Base-by-base conservation (phyloP, 2,329 filamentous ascomycete genomes). In the Alternaria sp. region DNA sequence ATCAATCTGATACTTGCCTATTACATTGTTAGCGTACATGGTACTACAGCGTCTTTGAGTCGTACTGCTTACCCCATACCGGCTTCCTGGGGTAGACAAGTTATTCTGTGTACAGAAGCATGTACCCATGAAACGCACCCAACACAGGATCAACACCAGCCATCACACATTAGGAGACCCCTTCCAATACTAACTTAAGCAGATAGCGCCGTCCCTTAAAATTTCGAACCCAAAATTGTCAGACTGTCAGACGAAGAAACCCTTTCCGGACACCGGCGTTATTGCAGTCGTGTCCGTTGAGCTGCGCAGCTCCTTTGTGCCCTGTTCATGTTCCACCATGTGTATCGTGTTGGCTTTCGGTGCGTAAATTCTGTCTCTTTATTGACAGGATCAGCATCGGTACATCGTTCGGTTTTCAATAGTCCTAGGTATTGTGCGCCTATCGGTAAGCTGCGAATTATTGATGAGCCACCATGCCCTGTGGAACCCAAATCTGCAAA, bases 1-100 rank as follows among this genome's bases (percentile, higher is more conserved):
- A 62, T 45, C 53, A 62, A 13, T 54, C 50, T 37, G 53, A 17
- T 21, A 55, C 45, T 31, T 55, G 50, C 6, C 40, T 60, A 9
- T 21, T 1, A 5, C 14, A 17, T 14, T 28, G 9, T 52, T 24
- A 52, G 50, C 39, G 23, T 21, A 23, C 24, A 21, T 23, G 24
- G 1, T 41, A 26, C 23, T 41, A 23, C 23, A 41, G 39, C 21
- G 39, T 41, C 23, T 41, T 6, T 5, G 39, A 23, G 24, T 41
- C 10, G 39, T 26, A 26, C 23, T 24, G 24, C 39, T 41, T n/a
- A 39, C 26, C 24, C 33, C n/a, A 29, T 33, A 10, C 17, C 33
- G 2, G 31, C 34, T 24, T 48, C 14, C 9, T 39, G n/a, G 5
- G 13, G 28, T 17, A 7, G 14, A 24, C 3, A 14, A n/a, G 51